Evolutionary conservation across 257 asterid genomes (phyloP).

Genomic region (Gentiana macrophylla): DNA sequence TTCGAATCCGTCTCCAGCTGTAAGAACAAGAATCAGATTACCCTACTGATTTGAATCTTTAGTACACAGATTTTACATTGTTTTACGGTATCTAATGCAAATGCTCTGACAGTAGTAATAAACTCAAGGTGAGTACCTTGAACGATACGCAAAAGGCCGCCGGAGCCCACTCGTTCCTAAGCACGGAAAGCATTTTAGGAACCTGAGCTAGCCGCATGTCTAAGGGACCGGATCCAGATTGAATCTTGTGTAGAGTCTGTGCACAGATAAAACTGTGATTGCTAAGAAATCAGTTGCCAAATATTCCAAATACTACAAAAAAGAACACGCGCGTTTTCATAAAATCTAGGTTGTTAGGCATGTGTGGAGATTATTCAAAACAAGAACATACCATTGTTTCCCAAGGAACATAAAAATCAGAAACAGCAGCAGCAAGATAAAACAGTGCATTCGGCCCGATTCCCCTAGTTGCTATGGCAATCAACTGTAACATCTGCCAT

Average conservation of each 20-base stretch:
- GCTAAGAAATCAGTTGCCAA: too few species aligned
- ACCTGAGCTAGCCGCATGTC: slow-evolving; percentile 89
- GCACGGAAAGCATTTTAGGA: slow-evolving; percentile 85
- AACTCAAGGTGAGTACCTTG: slow-evolving; percentile 36
- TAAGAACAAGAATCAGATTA: not conserved
- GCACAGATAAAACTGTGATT: not conserved
- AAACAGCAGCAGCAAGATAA: slow-evolving; percentile 95
- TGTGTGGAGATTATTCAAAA: too few species aligned
- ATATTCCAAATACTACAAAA: too few species aligned
- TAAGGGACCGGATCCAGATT: slow-evolving; percentile 79
- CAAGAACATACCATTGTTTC: slow-evolving; percentile 51
- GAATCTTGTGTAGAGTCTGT: slow-evolving; percentile 79
- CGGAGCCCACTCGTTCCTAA: slow-evolving; percentile 91
- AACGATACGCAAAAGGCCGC: slow-evolving; percentile 85
- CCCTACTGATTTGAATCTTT: too few species aligned
- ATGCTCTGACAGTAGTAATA: too few species aligned
- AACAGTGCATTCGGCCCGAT: slow-evolving; percentile 63
- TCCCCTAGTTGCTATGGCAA: slow-evolving; percentile 47
- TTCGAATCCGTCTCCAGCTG: slow-evolving; percentile 84
- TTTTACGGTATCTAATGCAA: not conserved
- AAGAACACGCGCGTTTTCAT: too few species aligned
- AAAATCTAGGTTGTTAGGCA: too few species aligned
- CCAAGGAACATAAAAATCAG: slow-evolving; percentile 98
- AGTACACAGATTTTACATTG: too few species aligned
- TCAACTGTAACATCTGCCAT: slow-evolving; percentile 61